Percentiles rank a stretch among this genome's conserved stretches.
phyloP scores from a whole-genome alignment of 768 basidiomycete genomes.

The Trametes cubensis region DNA sequence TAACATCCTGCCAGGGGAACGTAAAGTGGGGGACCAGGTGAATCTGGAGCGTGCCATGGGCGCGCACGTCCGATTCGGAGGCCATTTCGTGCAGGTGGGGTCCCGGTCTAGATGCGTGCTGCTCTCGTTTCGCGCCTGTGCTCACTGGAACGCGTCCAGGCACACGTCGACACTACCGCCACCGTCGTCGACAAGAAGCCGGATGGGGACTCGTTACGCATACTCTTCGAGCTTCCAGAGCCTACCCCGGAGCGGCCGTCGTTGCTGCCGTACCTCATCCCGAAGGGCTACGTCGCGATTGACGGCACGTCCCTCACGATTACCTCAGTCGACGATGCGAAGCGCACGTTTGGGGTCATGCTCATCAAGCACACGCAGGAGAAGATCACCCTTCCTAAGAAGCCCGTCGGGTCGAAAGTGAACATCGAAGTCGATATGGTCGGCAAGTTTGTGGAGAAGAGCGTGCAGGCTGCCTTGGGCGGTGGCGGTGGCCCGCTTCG shows the following conservation, averaged over 20 bases:
- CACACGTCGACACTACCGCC: constrained; percentile 91
- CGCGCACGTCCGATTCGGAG: constrained; percentile 88
- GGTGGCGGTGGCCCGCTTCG: constrained; percentile 52
- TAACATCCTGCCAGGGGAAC: constrained; percentile 59
- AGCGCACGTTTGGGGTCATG: constrained; percentile 83
- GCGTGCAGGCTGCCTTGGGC: constrained; percentile 68
- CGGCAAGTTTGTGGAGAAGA: constrained; percentile 89
- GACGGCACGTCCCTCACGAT: constrained; percentile 94
- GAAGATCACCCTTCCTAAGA: constrained; percentile 79
- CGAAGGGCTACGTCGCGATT: constrained; percentile 92
- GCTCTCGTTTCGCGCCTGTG: neutral
- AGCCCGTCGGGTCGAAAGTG: constrained; percentile 76
- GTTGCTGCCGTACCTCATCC: constrained; percentile 80
- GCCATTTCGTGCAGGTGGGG: constrained; percentile 93
- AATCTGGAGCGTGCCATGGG: constrained; percentile 97
- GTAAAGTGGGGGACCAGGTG: constrained; percentile 75
- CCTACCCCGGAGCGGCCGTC: constrained; percentile 60
- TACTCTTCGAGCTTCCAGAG: constrained; percentile 76
- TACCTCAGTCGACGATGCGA: constrained; percentile 69
- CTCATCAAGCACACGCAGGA: constrained; percentile 92
- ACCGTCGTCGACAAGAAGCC: constrained; percentile 61
- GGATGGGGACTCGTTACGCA: constrained; percentile 89
- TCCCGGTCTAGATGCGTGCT: neutral
- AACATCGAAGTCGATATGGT: constrained; percentile 97
- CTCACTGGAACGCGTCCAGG: constrained; percentile 48